Conservation (phyloP, 169 alveolate species). For the Plasmodium chabaudi region DNA sequence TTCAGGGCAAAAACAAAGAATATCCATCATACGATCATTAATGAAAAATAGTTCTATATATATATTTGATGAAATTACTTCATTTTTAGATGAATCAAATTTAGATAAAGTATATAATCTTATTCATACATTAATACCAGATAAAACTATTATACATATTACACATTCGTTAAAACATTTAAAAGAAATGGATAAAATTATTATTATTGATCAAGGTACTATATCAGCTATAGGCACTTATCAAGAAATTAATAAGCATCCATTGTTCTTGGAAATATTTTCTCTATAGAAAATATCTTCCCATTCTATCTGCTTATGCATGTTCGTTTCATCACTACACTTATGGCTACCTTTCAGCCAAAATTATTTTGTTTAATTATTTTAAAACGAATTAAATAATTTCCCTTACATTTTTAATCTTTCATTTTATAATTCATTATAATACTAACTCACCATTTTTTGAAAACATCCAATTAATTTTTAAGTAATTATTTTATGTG, state of each 20-base stretch:
- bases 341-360: no score
- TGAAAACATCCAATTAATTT: no score
- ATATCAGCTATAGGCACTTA: slow-evolving; percentile 49
- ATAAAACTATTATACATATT: slow-evolving; percentile 56
- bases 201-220: slow-evolving; percentile 36
- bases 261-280: slow-evolving; percentile 21
- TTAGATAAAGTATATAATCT: slow-evolving; percentile 36
- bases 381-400: no score
- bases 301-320: no score
- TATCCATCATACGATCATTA: slow-evolving; percentile 60
- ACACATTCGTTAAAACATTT: slow-evolving; percentile 35
- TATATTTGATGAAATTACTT: slow-evolving; percentile 66
- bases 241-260: slow-evolving; percentile 31
- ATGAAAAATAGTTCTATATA: slow-evolving; percentile 61
- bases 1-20: slow-evolving; percentile 70
- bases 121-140: slow-evolving; percentile 34
- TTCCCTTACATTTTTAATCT: no score
- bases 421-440: no score
- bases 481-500: no score
- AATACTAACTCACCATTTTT: no score
- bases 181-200: slow-evolving; percentile 58
- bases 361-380: no score
- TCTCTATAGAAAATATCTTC: background rate
- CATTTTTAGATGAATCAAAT: slow-evolving; percentile 62
- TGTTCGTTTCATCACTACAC: no score